Evolutionary conservation across 2,329 filamentous ascomycete genomes (phyloP), one percentile per base, ranked within the genome.

Genomic region (Pezicula neosporulosa): DNA sequence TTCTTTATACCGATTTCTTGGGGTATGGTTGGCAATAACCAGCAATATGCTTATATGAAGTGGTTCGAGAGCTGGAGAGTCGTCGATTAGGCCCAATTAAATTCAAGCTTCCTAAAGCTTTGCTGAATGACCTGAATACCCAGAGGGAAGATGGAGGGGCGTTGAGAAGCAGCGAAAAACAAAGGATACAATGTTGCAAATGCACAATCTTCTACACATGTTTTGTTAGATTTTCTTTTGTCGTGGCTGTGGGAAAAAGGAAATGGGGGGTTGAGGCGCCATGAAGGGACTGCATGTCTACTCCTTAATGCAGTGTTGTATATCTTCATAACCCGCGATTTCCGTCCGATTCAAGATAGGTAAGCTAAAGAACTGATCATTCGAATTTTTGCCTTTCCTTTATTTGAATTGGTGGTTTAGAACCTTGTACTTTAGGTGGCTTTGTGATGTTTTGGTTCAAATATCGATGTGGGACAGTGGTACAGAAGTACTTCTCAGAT

Each of bases 1-100:
- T 79, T 88, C 63, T 99, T 99, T 76, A 86, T 93, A 60, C 92
- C 89, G 19, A 92, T 99, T 66, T 94, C 90, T 70, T 99, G 95
- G 77, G 94, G 94, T 55, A 99, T 99, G 90, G 85, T 86, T 52
- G 94, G 94, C 13, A 75, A 81, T 54, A 90, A 90, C 73, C 80
- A 82, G 70, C 76, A 97, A 68, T 99, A 93, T 81, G 81, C 77
- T 62, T 92, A 97, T 75, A 77, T 99, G 75, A 96, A 90, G 77
- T 99, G 94, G 94, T 88, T 97, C 61, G 81, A 86, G 59, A 83
- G 75, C 59, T 99, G 93, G 93, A 86, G 63, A 53, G 58, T 68
- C 30, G 60, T 63, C 10, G 66, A 68, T 56, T 66, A 63, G 55
- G 35, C 41, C 21, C 37, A 16, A 19, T 30, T 10, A 33, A 33